Evolutionary conservation across 139 green algal genomes (phyloP).

Genomic region (Mesotaenium endlicherianum): DNA sequence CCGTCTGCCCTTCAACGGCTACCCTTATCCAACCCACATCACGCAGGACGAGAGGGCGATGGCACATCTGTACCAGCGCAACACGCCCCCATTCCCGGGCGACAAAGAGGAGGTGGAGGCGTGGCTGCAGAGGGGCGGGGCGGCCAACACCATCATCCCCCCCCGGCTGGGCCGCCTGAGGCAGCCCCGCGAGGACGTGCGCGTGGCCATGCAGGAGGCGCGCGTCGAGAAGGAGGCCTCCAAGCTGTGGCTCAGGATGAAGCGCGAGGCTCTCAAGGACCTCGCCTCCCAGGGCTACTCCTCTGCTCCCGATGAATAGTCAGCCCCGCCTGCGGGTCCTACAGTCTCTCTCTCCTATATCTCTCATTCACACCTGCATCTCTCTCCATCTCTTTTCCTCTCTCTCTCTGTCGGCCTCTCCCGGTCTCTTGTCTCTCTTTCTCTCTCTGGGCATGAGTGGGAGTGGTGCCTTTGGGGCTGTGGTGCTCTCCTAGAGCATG

Average conservation of each 20-base stretch:
- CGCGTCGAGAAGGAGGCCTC: slow-evolving; percentile 6
- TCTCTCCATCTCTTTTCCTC: too few species aligned
- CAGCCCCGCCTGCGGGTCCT: too few species aligned
- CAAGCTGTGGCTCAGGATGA: slow-evolving; percentile 20
- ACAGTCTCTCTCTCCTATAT: too few species aligned
- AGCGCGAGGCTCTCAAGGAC: slow-evolving; percentile 2
- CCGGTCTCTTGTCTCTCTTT: too few species aligned
- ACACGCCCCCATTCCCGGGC: background rate
- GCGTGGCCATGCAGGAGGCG: background rate
- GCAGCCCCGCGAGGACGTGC: background rate
- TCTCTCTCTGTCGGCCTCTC: too few species aligned
- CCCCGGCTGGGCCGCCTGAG: background rate
- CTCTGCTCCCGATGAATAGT: background rate
- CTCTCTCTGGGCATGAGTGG: too few species aligned
- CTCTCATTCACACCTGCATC: too few species aligned
- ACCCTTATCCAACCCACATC: too few species aligned
- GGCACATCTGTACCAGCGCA: background rate
- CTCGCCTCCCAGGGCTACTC: background rate
- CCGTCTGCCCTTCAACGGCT: too few species aligned
- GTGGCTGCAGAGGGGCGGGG: background rate
- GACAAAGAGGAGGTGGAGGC: background rate
- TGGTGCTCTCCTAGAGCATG: too few species aligned
- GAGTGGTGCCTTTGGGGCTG: too few species aligned
- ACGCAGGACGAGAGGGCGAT: slow-evolving; percentile 1
- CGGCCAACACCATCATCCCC: too few species aligned